A percentile compares a stretch with the other conserved stretches of the same genome.
Evolutionary conservation across 306 rosid species (phyloP).

Genomic region (Cyamopsis tetragonoloba): DNA sequence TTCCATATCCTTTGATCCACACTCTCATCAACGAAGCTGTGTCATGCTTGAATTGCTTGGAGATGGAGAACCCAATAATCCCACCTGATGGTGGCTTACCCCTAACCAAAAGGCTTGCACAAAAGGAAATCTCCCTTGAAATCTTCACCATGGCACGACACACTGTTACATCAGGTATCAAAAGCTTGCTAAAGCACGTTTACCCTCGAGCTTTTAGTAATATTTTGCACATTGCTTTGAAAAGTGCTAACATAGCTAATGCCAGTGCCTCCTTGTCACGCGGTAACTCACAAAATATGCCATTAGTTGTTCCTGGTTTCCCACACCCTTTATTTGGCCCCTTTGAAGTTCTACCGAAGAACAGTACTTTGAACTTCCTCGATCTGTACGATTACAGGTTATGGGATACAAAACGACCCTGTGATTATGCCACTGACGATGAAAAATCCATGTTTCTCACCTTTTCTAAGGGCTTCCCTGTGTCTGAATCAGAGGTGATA

Average conservation of each 20-base stretch:
- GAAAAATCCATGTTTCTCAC: conserved; percentile 63
- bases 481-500: conserved; percentile 39
- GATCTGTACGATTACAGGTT: conserved; percentile 21
- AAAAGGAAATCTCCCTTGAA: conserved; percentile 33
- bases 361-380: not conserved
- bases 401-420: conserved; percentile 29
- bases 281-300: not conserved
- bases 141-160: conserved; percentile 33
- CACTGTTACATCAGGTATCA: conserved; percentile 38
- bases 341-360: conserved; percentile 2
- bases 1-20: conserved; percentile 3
- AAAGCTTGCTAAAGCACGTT: conserved; percentile 32
- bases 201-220: conserved; percentile 47
- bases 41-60: conserved; percentile 34
- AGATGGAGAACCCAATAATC: not conserved
- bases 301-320: conserved; percentile 41
- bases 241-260: not conserved
- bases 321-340: conserved; percentile 62
- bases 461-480: conserved; percentile 63
- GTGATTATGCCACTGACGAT: conserved; percentile 27
- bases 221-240: conserved; percentile 28
- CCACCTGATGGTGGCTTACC: conserved; percentile 23
- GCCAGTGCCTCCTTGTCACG: not conserved
- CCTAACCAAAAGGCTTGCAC: conserved; percentile 23
- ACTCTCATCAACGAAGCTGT: conserved; percentile 37